Evolutionary conservation across 176 grass and related monocot species (phyloP).

Genomic region (Avena atlantica): DNA sequence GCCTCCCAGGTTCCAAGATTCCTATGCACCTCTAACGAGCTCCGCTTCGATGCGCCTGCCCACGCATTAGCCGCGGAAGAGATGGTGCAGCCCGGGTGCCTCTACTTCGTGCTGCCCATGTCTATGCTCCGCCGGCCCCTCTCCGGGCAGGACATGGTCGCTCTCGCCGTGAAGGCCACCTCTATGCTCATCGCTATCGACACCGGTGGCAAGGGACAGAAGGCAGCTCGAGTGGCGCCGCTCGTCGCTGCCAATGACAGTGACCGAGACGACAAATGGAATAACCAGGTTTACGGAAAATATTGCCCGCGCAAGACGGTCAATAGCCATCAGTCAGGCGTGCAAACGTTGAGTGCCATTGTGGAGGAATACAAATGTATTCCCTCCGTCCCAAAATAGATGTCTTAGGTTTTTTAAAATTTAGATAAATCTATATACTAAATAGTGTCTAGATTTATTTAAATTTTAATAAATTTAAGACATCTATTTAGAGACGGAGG

Average conservation of each 20-base stretch:
- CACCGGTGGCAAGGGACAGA: not conserved
- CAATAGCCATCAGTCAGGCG: not conserved
- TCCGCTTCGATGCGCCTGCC: constrained; percentile 37
- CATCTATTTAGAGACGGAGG: no score
- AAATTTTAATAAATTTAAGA: no score
- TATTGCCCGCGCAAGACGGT: not conserved
- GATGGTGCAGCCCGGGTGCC: constrained; percentile 43
- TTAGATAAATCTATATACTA: no score
- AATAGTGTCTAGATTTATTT: no score
- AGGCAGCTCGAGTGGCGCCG: constrained; percentile 5
- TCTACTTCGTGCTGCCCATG: constrained; percentile 67
- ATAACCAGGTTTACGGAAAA: not conserved
- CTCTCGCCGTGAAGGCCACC: constrained; percentile 64
- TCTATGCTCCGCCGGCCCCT: constrained; percentile 43
- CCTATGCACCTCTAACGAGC: constrained; percentile 77
- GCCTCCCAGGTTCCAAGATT: constrained; percentile 7
- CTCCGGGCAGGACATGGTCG: constrained; percentile 61
- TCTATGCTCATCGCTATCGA: constrained; percentile 15
- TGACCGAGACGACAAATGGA: not conserved
- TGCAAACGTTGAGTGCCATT: not conserved
- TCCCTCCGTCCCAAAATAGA: no score
- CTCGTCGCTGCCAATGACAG: not conserved
- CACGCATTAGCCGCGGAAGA: not conserved
- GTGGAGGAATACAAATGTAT: not conserved
- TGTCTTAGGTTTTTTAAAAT: no score